Percentiles rank a stretch among this genome's conserved stretches.
These are phyloP conservation scores for Apiospora rasikravindrae DNA, from an alignment of 2,329 filamentous ascomycete genomes.

Conservation along the genomic window DNA sequence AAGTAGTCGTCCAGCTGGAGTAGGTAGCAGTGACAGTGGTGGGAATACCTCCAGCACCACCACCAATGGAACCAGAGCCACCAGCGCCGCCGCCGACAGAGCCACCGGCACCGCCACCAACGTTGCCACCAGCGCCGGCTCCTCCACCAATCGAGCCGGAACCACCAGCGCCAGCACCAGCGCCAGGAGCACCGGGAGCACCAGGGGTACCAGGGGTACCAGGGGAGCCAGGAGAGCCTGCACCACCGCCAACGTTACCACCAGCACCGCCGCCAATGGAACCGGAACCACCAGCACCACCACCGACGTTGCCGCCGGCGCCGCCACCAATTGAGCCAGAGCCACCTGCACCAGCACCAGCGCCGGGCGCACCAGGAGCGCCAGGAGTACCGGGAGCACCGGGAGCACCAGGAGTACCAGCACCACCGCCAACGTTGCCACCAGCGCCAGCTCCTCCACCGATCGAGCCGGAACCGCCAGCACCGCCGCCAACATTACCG, in stretches of 20 bases:
- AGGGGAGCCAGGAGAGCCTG: background rate
- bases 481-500: background rate
- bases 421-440: background rate
- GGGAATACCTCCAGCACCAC: background rate
- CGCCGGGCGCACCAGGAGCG: background rate
- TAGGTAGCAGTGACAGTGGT: background rate
- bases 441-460: conserved; percentile 1
- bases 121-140: background rate
- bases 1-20: conserved; percentile 13
- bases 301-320: background rate
- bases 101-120: background rate
- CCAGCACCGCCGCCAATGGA: background rate
- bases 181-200: background rate
- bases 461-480: background rate
- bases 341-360: background rate
- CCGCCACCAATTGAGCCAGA: background rate
- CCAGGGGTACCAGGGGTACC: background rate
- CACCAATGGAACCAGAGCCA: conserved; percentile 8
- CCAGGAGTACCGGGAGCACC: background rate
- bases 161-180: background rate
- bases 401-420: background rate
- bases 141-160: background rate
- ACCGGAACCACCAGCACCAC: background rate
- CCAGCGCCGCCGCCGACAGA: background rate
- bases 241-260: background rate